Conservation (phyloP, 768 basidiomycete species). For the Fomitopsis serialis region DNA sequence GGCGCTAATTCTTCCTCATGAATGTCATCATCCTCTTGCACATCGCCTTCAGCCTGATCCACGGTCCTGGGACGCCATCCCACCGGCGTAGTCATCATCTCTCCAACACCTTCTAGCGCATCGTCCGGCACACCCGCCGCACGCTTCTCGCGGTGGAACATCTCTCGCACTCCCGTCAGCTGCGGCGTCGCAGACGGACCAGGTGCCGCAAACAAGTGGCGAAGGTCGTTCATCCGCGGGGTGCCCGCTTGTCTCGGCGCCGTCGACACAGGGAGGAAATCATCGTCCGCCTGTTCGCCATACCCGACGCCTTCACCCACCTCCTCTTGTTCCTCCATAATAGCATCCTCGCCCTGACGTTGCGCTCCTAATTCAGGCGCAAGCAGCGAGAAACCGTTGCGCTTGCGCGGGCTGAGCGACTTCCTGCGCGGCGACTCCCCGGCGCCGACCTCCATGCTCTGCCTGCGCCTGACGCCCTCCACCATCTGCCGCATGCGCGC, state of each 20-base stretch:
- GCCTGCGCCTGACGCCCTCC: constrained; percentile 30
- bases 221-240: constrained; percentile 25
- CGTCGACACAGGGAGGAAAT: constrained; percentile 4
- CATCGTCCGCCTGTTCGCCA: too few species aligned
- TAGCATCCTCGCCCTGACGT: constrained; percentile 17
- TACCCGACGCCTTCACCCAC: constrained; percentile 18
- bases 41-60: background rate
- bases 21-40: background rate
- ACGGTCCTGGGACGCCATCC: constrained; percentile 13
- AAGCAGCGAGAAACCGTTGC: constrained; percentile 17
- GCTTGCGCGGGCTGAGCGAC: constrained; percentile 16
- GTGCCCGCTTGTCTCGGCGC: constrained; percentile 15
- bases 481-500: constrained; percentile 33
- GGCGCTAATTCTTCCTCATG: constrained; percentile 8
- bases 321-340: constrained; percentile 41
- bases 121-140: background rate
- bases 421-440: constrained; percentile 7
- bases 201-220: constrained; percentile 24
- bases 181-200: constrained; percentile 23
- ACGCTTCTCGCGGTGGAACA: constrained; percentile 23
- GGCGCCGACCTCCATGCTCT: constrained; percentile 22
- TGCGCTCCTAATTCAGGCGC: constrained; percentile 11
- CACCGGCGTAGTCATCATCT: constrained; percentile 26
- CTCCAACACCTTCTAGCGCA: constrained; percentile 27
- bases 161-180: constrained; percentile 28